phyloP scores from a whole-genome alignment of 1,284 basidiomycete genomes.

The Naganishia sp. region DNA sequence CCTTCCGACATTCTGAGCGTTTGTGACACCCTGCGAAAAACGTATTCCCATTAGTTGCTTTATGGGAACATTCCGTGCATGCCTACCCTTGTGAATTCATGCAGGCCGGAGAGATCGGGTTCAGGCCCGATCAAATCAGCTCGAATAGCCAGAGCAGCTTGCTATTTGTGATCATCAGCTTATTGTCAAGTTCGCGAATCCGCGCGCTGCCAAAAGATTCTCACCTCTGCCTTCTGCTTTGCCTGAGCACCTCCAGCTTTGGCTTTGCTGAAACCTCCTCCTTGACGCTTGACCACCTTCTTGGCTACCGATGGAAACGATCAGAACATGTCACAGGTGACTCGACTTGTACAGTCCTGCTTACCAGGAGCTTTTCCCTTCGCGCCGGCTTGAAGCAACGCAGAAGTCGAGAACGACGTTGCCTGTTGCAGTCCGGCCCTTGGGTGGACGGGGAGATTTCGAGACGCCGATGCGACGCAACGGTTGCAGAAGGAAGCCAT shows the following conservation, averaged over 20 bases:
- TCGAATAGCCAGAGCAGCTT: conserved; percentile 18
- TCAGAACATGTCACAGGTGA: not conserved
- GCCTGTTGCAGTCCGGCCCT: not conserved
- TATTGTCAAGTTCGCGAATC: not conserved
- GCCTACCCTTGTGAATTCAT: conserved; percentile 20
- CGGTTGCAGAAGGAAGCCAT: conserved; percentile 31
- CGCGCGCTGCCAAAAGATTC: not conserved
- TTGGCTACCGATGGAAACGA: conserved; percentile 25
- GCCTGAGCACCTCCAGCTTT: conserved; percentile 25
- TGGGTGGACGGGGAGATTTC: conserved; percentile 3
- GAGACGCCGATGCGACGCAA: conserved; percentile 18
- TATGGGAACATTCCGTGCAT: not conserved
- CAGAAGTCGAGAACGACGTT: conserved; percentile 28
- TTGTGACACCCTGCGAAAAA: not conserved
- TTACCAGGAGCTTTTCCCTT: conserved; percentile 31
- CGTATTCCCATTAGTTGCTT: not conserved
- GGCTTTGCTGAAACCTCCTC: conserved; percentile 30
- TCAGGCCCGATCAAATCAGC: conserved; percentile 26
- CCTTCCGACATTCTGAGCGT: conserved; percentile 40
- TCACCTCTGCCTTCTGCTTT: conserved; percentile 32
- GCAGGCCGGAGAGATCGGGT: conserved; percentile 24
- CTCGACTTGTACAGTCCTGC: not conserved
- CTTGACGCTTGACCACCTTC: conserved; percentile 28
- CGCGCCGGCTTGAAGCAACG: conserved; percentile 27
- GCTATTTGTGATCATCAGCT: not conserved